Conservation (phyloP, 495 filamentous ascomycete species). For the Penicillium soppii region DNA sequence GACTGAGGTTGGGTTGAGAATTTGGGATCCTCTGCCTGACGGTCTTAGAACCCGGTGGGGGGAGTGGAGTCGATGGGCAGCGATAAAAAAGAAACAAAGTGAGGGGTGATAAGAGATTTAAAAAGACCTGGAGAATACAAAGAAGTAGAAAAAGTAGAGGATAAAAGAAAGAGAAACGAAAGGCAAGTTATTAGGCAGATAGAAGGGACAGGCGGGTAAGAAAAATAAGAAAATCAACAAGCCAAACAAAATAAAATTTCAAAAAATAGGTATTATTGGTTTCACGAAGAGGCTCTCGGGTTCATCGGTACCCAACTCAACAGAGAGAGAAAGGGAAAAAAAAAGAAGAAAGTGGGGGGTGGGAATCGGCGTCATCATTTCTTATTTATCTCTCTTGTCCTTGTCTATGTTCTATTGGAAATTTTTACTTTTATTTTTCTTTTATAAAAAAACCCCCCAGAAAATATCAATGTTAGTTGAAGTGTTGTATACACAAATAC, state of each 20-base stretch:
- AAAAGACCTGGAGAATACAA: slow-evolving; percentile 1
- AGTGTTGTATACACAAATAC: no score
- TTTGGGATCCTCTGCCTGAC: slow-evolving; percentile 25
- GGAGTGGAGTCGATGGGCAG: slow-evolving; percentile 25
- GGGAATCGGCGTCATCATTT: slow-evolving; percentile 7
- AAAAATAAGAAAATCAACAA: slow-evolving; percentile 8
- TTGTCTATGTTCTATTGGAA: background rate
- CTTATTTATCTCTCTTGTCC: slow-evolving; percentile 1
- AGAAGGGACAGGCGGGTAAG: slow-evolving; percentile 4
- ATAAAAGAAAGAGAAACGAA: slow-evolving; percentile 1
- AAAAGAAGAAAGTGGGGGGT: slow-evolving; percentile 12
- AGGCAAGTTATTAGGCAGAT: no score
- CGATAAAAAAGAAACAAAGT: slow-evolving; percentile 8
- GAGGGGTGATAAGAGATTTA: slow-evolving; percentile 1
- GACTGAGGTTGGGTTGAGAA: slow-evolving; percentile 17
- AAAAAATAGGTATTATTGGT: slow-evolving; percentile 12
- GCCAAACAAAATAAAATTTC: slow-evolving; percentile 6
- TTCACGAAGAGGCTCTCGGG: slow-evolving; percentile 25
- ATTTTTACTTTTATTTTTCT: background rate
- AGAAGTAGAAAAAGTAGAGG: slow-evolving; percentile 6
- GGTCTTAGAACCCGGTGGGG: slow-evolving; percentile 25
- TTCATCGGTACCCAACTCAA: slow-evolving; percentile 22
- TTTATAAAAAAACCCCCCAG: no score
- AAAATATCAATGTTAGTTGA: no score
- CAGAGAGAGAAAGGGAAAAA: slow-evolving; percentile 12